phyloP scores from a whole-genome alignment of 768 basidiomycete genomes.

The Lenzites betulinus region DNA sequence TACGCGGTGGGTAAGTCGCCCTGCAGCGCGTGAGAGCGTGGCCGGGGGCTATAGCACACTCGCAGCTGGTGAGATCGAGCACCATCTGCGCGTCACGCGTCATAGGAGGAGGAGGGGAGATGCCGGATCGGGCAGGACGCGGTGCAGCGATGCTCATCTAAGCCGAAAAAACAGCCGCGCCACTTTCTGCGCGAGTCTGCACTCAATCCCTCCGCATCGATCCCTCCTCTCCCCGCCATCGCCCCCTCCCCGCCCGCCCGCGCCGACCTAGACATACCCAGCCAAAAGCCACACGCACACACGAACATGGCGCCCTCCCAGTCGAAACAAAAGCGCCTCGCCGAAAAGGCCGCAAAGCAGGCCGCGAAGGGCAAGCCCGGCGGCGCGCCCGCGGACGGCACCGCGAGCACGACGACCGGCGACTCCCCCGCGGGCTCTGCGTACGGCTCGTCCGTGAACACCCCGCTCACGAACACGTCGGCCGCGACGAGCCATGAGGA shows the following conservation, averaged over 20 bases:
- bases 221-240: slow-evolving; percentile 3
- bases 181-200: too few species aligned
- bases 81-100: too few species aligned
- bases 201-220: slow-evolving; percentile 18
- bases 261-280: not conserved
- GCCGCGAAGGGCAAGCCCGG: slow-evolving; percentile 48
- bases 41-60: too few species aligned
- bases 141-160: slow-evolving; percentile 16
- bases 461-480: slow-evolving; percentile 81
- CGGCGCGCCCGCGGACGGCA: slow-evolving; percentile 40
- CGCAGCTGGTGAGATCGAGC: too few species aligned
- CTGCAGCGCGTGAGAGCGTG: too few species aligned
- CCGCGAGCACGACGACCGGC: slow-evolving; percentile 45
- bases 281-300: not conserved
- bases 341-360: slow-evolving; percentile 90
- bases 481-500: slow-evolving; percentile 83
- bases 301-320: slow-evolving; percentile 58
- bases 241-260: not conserved
- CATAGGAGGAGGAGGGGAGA: too few species aligned
- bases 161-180: slow-evolving; percentile 27
- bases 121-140: not conserved
- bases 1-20: not conserved
- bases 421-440: slow-evolving; percentile 58
- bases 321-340: slow-evolving; percentile 91
- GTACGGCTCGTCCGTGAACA: slow-evolving; percentile 62